Base-by-base conservation (phyloP, 805 yeast genomes). In the Metschnikowia henanensis region DNA sequence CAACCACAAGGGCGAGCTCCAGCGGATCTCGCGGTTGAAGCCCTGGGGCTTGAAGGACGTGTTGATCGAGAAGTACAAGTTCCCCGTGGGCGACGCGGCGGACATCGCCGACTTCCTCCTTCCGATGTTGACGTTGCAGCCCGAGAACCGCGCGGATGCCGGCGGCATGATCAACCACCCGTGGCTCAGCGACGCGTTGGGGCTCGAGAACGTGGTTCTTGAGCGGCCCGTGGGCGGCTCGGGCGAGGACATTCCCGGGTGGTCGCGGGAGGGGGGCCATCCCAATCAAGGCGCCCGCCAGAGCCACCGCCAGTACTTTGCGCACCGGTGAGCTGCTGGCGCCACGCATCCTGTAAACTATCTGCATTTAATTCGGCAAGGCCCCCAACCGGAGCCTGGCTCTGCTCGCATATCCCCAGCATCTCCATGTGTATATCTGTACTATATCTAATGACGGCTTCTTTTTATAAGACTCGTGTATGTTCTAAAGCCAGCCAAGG, bases 111-210 rank as follows among this genome's bases (percentile, higher is more conserved):
- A 82, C 53, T 90, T 94, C 57, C 66, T 94, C 48, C 61, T 77
- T 35, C 97, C 97, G 7, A 88, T 94, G 96, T 72, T 94, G 35
- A 62, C 74, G 17, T 64, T 88, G 17, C 87, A 84, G 60, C 98
- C 99, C 1, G 83, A 78, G 46, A 63, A 67, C 42, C 75, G 99
- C 52, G 92, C 92, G 12, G 99, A 94, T 68, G 98, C 98, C 1
- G 99, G 98, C 16, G 97, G 97, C 3, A 77, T 90, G 81, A 80
- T 87, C 2, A 85, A 88, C 57, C 96, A 90, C 61, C 82, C 84
- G 10, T 90, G 97, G 97, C 61, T 79, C 37, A 73, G 76, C 51
- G 95, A 87, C 59, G 89, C 92, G 0, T 63, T 79, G 26, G 95
- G 95, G 0, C 73, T 85, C 60, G 94, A 86, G 45, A 74, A 81